Conservation (phyloP, 768 basidiomycete genomes). For the Podaxis sp. region DNA sequence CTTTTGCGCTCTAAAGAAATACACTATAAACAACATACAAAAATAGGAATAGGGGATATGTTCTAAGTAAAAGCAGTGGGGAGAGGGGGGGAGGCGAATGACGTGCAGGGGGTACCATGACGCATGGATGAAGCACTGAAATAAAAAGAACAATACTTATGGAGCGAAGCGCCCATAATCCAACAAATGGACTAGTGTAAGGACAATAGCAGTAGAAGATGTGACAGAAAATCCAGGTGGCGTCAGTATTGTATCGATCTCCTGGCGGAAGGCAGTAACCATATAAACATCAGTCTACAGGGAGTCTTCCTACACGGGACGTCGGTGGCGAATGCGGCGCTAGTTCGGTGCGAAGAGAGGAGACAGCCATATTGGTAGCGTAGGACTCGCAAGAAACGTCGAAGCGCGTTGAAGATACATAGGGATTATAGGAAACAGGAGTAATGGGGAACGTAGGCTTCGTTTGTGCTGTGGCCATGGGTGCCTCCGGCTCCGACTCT, state of each 20-base stretch:
- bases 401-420: constrained; percentile 13
- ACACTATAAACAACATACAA: constrained; percentile 3
- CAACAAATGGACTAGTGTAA: background rate
- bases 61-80: background rate
- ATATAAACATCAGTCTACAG: constrained; percentile 1
- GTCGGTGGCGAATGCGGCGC: constrained; percentile 23
- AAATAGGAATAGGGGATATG: constrained; percentile 1
- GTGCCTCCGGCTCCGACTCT: constrained; percentile 13
- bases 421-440: constrained; percentile 19
- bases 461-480: constrained; percentile 9
- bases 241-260: background rate
- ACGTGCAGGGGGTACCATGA: background rate
- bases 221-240: background rate
- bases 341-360: constrained; percentile 43
- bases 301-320: constrained; percentile 15
- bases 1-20: constrained; percentile 6
- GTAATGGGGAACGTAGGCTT: constrained; percentile 17
- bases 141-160: constrained; percentile 5
- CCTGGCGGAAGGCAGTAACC: background rate
- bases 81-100: background rate
- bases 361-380: constrained; percentile 43
- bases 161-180: constrained; percentile 5
- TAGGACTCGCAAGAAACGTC: constrained; percentile 27
- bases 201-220: background rate
- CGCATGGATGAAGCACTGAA: background rate